Base-by-base conservation (phyloP, 2,329 filamentous ascomycete genomes). In the Harringtonia lauricola region DNA sequence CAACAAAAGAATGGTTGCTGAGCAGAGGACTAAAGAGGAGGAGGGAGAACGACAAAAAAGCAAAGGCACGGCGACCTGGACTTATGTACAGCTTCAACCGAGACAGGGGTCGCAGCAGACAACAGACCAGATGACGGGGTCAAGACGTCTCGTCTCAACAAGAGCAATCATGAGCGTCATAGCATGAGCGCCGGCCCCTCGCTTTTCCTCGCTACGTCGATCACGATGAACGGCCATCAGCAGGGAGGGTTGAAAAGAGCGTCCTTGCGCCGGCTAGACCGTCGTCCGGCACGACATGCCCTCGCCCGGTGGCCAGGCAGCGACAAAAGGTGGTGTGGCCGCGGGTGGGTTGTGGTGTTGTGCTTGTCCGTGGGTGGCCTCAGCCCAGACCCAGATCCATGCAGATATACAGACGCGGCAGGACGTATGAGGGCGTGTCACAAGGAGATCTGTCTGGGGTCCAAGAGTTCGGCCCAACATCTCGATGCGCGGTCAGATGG, bases 1-100 rank as follows among this genome's bases (percentile, higher is more conserved):
- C 24, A 41, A 38, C 30, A 29, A 48, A 42, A 38, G 47, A 39
- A 33, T 34, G 37, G 36, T 41, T 36, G 33, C 37, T 42, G 44
- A 46, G 44, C 37, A 29, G n/a, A n/a, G 22, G 21, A 37, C 19
- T n/a, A 12, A 22, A 22, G 36, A 37, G 36, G 5, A 35, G 24
- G 30, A 39, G 36, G n/a, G 36, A 31, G 22, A 17, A 36, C 26
- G 38, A 33, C 26, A 15, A 19, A 22, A 42, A 24, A 34, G 29
- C 40, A 18, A 39, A 7, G 13, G 17, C n/a, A 9, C 9, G 13
- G 18, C 7, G 19, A 7, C 19, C 7, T 6, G 6, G 6, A 26
- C 10, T 26, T 26, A 26, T 26, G 24, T 26, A 6, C 10, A 10
- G 7, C 24, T 12, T 19, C n/a, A 19, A 19, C 5, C n/a, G 22